Base-by-base conservation (phyloP, 345 rosid species). In the Rhodamnia argentea region DNA sequence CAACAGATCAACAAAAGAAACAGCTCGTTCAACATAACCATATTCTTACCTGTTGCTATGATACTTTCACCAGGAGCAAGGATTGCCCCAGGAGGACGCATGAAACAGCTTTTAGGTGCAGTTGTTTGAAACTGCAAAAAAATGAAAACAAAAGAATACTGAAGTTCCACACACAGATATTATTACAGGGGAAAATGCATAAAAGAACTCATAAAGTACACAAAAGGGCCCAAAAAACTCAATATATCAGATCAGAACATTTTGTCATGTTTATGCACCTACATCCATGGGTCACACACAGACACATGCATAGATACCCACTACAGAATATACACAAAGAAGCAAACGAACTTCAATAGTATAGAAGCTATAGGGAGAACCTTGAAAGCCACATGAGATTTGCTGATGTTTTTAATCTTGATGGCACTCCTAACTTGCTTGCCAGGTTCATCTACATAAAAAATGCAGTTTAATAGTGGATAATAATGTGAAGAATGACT, bases 61-160 rank as follows among this genome's bases (percentile, higher is more conserved):
- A 98, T 85, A 88, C 93, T 93, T 91, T 98, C 98, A 29, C 99
- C 95, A 37, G 99, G 99, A 83, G 97, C 89, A 90, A 98, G 99
- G 90, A 98, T 90, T 58, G 97, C 98, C 54, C 98, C 99, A 0
- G 99, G 98, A 53, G 99, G 99, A 60, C 99, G 98, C 99, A 98
- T 98, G 91, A 95, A 98, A 89, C 99, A 98, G 92, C 99, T 98
- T 90, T 98, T 98, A 1, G 99, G 99, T 32, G 96, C 98, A 58
- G 98, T 98, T 44, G 99, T 98, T 94, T 98, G 99, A 90, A 98
- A 98, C 99, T 98, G 87, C 87, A 90, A 44, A 83, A 86, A 70
- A 29, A 84, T n/a, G 74, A 50, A 37, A 62, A 27, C 56, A 53
- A 54, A 83, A 84, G 54, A 84, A 52, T 52, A 52, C 22, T 37